Evolutionary conservation across 371 early-diverging fungal species (phyloP), one percentile per base, ranked within the genome.

Genomic region (Basidiobolus meristosporus): DNA sequence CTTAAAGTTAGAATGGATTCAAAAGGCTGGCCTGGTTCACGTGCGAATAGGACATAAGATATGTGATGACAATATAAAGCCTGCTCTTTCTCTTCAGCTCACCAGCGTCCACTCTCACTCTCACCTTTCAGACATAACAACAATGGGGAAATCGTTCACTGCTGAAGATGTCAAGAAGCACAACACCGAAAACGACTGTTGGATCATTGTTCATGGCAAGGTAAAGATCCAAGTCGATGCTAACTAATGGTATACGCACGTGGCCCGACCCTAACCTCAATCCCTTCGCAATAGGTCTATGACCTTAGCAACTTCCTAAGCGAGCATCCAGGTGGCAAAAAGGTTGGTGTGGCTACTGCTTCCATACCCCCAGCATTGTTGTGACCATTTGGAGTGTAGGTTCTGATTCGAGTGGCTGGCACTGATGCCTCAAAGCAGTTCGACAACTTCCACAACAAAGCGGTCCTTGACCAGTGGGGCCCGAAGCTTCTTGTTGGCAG

Each of bases 371-470:
- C n/a, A n/a, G n/a, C n/a, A n/a, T n/a, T n/a, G n/a, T n/a, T n/a
- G n/a, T n/a, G n/a, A 21, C 39, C 44, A 15, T 38, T 38, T 29
- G 40, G 38, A 11, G 39, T 68, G 47, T 70, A 82, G 54, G 69
- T 85, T 33, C 52, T 85, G 2, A 43, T 81, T 26, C 81, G 79
- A 54, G 76, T 75, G 22, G 84, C 80, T 22, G 93, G 93, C 30
- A 68, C 57, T 12, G 90, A 92, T 52, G 88, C 89, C 22, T 65
- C 82, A 18, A 82, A 85, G 54, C 79, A 85, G 56, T 91, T 91
- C 54, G 76, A 82, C 40, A 64, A 75, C 35, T 82, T 89, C 54
- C 90, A 91, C 58, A 74, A 73, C 21, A 22, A 32, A 50, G 47
- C 62, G 23, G 62, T 74, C 18, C 60, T 77, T 42, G 64, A 70